Evolutionary conservation across 2,329 filamentous ascomycete species (phyloP).

Genomic region (Penicillium palitans): DNA sequence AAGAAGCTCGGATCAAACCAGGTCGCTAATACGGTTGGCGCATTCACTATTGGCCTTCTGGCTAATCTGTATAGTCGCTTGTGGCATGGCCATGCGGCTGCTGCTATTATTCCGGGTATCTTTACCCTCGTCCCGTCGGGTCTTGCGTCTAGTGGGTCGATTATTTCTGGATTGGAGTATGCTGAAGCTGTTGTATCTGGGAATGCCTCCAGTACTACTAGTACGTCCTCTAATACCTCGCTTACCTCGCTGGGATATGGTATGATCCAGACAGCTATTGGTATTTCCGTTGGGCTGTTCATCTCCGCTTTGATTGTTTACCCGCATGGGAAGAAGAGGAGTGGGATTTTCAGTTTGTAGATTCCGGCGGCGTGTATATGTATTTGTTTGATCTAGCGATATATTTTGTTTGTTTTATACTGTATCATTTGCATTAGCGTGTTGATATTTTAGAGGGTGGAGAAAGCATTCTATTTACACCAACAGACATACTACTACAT

Average conservation of each 20-base stretch:
- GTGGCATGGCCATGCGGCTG: constrained; percentile 74
- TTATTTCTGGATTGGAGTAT: constrained; percentile 56
- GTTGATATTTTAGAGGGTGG: background rate
- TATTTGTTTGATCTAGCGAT: background rate
- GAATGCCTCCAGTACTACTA: background rate
- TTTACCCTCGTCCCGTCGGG: constrained; percentile 66
- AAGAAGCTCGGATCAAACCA: constrained; percentile 68
- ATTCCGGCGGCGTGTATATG: too few species aligned
- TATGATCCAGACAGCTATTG: constrained; percentile 49
- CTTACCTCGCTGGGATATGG: constrained; percentile 42
- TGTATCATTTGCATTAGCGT: background rate
- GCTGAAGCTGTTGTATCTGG: constrained; percentile 52
- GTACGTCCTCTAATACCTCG: constrained; percentile 17
- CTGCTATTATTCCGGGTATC: constrained; percentile 81
- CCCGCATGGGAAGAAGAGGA: constrained; percentile 46
- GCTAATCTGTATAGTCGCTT: constrained; percentile 73
- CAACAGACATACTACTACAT: background rate
- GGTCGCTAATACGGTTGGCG: constrained; percentile 73
- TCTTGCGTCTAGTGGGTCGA: constrained; percentile 55
- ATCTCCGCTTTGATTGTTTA: constrained; percentile 48
- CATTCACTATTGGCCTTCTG: constrained; percentile 71
- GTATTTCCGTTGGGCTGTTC: constrained; percentile 49
- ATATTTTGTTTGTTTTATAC: background rate
- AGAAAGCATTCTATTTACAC: background rate
- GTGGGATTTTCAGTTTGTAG: constrained; percentile 45